A percentile compares a stretch with the other conserved stretches of the same genome.
These are phyloP conservation scores for Pichia californica DNA, from an alignment of 805 yeast species.

Conservation along the genomic window DNA sequence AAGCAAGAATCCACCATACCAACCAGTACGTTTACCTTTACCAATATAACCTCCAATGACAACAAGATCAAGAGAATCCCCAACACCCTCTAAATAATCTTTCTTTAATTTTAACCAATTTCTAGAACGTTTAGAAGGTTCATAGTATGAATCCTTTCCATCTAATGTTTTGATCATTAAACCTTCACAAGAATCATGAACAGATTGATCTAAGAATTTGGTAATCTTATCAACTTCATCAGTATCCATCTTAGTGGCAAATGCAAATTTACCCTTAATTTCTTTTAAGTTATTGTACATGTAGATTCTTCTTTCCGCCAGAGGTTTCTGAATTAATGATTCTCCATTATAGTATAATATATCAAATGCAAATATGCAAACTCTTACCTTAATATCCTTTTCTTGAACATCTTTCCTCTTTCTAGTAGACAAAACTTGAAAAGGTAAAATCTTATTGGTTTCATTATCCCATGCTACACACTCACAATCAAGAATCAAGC, in stretches of 20 bases:
- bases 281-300: slow-evolving; percentile 50
- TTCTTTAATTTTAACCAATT: slow-evolving; percentile 95
- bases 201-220: slow-evolving; percentile 77
- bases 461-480: slow-evolving; percentile 96
- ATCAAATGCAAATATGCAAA: slow-evolving; percentile 91
- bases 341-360: slow-evolving; percentile 68
- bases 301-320: slow-evolving; percentile 62
- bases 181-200: slow-evolving; percentile 89
- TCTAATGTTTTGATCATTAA: slow-evolving; percentile 88
- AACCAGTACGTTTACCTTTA: slow-evolving; percentile 89
- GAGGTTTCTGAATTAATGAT: slow-evolving; percentile 57
- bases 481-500: slow-evolving; percentile 87
- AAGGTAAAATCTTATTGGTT: slow-evolving; percentile 76
- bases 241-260: slow-evolving; percentile 70
- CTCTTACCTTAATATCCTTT: slow-evolving; percentile 82
- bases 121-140: slow-evolving; percentile 90
- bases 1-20: slow-evolving; percentile 88
- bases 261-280: slow-evolving; percentile 72
- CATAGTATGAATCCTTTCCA: slow-evolving; percentile 76
- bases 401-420: slow-evolving; percentile 89
- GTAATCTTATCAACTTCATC: slow-evolving; percentile 71
- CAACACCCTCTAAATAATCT: slow-evolving; percentile 91
- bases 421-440: slow-evolving; percentile 87
- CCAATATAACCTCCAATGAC: slow-evolving; percentile 94
- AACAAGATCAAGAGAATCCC: slow-evolving; percentile 89